Base-by-base conservation (phyloP, 2,329 filamentous ascomycete species). In the Camillea tinctor region DNA sequence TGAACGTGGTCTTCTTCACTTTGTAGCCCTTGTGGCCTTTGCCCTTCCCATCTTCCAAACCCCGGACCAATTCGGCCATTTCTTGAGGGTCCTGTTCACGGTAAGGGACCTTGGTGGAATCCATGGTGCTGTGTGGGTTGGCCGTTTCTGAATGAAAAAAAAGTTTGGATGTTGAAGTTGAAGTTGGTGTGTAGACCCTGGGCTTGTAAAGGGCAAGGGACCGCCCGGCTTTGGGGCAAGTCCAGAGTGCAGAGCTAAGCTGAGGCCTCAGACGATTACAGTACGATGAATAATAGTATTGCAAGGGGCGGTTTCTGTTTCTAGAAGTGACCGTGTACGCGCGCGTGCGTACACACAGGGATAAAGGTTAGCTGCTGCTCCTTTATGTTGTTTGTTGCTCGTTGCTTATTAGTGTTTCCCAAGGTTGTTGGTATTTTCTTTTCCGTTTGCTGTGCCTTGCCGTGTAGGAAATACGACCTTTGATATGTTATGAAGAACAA, bases 1-100 rank as follows among this genome's bases (percentile, higher is more conserved):
- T 69, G 72, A 92, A 99, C 3, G 85, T 90, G n/a, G 85, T 87
- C 79, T 93, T 96, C 75, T 89, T 95, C 77, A 89, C 89, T 19
- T 84, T 88, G 73, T 92, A 91, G 2, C 80, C 80, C 48, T 81
- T 83, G 64, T 84, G 88, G 60, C 78, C 76, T 60, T 84, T 82
- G 61, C 78, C 76, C 69, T 87, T 85, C 51, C 79, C 80, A 11
- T 76, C 75, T 52, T 92, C 85, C 19, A 97, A 82, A 22, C 79
- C 79, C 22, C 80, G 79, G 20, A 96, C 75, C 68, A 98, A 83
- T 56, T 82, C 78, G 3, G 84, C 78, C 59, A 95, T 83, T 68
- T 90, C 83, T 53, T 87, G 80, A 9, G 81, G 79, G 72, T 96
- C 85, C 76, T 97, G 94, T 3, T 83, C 74, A 62, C 80, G 76